A percentile compares a stretch with the other conserved stretches of the same genome.
Conservation (phyloP, 768 basidiomycete genomes). For the Phaeotremella fagi region DNA sequence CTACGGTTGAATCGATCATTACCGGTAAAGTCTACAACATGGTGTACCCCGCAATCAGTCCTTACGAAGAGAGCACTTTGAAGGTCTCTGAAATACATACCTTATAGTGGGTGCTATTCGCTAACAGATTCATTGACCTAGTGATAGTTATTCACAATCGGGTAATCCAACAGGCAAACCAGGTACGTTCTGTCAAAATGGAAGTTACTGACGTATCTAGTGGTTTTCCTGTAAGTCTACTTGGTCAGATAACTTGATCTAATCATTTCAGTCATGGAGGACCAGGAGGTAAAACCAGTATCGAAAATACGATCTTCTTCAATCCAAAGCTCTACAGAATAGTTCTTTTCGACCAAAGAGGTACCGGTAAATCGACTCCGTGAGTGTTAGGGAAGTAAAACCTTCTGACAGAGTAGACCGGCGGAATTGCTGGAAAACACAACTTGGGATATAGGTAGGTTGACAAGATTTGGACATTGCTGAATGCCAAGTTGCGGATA, state of each 20-base stretch:
- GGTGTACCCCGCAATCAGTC: conserved; percentile 61
- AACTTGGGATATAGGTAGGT: conserved; percentile 68
- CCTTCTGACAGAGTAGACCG: conserved; percentile 52
- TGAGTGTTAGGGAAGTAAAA: conserved; percentile 48
- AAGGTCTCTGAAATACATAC: conserved; percentile 71
- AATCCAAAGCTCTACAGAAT: conserved; percentile 73
- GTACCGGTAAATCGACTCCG: conserved; percentile 81
- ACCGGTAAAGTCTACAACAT: background rate
- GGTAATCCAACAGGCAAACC: conserved; percentile 73
- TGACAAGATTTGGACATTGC: background rate
- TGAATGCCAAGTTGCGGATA: conserved; percentile 62
- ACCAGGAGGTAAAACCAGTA: too few species aligned
- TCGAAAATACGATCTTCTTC: too few species aligned
- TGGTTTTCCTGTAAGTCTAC: too few species aligned
- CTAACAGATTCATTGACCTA: too few species aligned
- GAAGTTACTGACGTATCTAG: too few species aligned
- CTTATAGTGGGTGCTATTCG: conserved; percentile 59
- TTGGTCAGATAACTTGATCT: too few species aligned
- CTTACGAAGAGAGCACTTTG: conserved; percentile 61
- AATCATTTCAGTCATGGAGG: too few species aligned
- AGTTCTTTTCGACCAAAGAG: conserved; percentile 83
- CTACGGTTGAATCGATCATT: too few species aligned
- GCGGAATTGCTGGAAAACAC: conserved; percentile 81
- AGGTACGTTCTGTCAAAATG: too few species aligned
- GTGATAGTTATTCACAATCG: conserved; percentile 67